Conservation (phyloP, 257 asterid species). For the Paraleonurus japonicus region DNA sequence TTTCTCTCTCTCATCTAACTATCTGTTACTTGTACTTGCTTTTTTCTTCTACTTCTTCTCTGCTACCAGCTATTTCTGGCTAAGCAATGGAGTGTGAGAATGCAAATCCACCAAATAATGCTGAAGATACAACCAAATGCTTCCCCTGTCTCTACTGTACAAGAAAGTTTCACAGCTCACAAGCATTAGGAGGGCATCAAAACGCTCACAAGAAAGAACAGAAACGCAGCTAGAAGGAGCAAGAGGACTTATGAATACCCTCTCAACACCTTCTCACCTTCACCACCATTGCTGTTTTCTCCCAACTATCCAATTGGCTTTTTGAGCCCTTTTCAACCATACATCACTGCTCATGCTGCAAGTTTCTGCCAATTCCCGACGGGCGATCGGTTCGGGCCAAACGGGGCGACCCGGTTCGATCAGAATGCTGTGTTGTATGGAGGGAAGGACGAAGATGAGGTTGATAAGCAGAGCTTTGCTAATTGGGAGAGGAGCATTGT, state of each 20-base stretch:
- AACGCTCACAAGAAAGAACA: conserved; percentile 94
- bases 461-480: conserved; percentile 39
- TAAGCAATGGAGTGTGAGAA: conserved; percentile 50
- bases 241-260: conserved; percentile 31
- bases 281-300: conserved; percentile 47
- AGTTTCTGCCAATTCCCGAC: conserved; percentile 37
- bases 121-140: conserved; percentile 42
- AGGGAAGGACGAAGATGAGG: conserved; percentile 24
- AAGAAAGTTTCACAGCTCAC: conserved; percentile 83
- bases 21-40: no score
- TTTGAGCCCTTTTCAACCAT: conserved; percentile 50
- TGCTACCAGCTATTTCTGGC: not conserved
- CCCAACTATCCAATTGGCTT: conserved; percentile 51
- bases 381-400: conserved; percentile 33
- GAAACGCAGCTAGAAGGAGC: conserved; percentile 72
- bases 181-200: conserved; percentile 95
- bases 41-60: no score
- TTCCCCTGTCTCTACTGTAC: conserved; percentile 83
- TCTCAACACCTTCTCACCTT: conserved; percentile 16
- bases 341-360: conserved; percentile 56
- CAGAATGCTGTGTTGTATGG: conserved; percentile 32
- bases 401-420: conserved; percentile 44
- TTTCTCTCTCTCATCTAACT: not conserved
- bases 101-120: conserved; percentile 23
- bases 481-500: conserved; percentile 42